Base-by-base conservation (phyloP, 2,329 filamentous ascomycete genomes). In the Coniochaeta sp. region DNA sequence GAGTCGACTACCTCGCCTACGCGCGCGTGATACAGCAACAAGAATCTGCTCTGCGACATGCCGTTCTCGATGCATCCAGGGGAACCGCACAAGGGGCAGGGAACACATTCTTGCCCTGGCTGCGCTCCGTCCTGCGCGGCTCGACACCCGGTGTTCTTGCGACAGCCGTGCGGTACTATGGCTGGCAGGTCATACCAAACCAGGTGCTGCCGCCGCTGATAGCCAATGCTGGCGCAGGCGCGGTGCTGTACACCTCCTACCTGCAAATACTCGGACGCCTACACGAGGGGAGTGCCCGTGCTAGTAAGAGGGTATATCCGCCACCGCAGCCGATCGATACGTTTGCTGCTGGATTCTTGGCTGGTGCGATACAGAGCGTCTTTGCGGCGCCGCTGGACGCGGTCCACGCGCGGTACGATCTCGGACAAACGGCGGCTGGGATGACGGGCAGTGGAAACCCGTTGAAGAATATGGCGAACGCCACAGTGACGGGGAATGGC, bases 1-100 rank as follows among this genome's bases (percentile, higher is more conserved):
- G 93, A 61, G 91, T 97, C 64, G 93, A 97, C 77, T 96, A 92
- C 66, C 79, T 86, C 19, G 82, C 82, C 1, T 86, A 84, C 63
- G 83, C 82, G 2, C 77, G 83, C 31, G 78, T 72, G 17, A 69
- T 85, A 3, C 81, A 84, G 62, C 73, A 81, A 64, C 75, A 78
- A 38, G 77, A 79, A 61, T 73, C 71, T 1, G 67, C 74, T 58
- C 61, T 70, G 24, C 59, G 52, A 38, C 17, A 59, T 7, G 38
- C 44, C 9, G 3, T 62, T 11, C 60, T 66, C 22, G 8, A 55
- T 52, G 57, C 58, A 17, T 19, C 63, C 14, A 9, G 34, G 34
- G 34, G 8, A 14, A 14, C 34, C 34, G 34, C 28, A 24, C 58
- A 7, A 38, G 47, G 5, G 54, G 34, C 17, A 59, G 55, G 38